Conservation (phyloP, 345 rosid species). For the Moricandia moricandioides region DNA sequence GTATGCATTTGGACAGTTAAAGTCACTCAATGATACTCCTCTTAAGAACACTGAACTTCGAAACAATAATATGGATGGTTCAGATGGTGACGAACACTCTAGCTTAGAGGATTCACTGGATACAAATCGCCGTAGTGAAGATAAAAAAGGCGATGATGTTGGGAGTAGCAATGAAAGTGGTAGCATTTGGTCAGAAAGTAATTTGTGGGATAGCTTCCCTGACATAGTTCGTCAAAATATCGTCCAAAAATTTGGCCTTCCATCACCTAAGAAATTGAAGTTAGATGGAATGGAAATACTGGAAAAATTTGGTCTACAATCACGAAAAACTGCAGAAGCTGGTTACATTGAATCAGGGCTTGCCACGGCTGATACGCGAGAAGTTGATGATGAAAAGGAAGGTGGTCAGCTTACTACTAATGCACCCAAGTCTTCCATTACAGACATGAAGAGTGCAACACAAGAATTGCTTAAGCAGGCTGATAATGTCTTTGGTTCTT, state of each 20-base stretch:
- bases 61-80: conserved; percentile 30
- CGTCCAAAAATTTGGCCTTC: conserved; percentile 66
- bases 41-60: conserved; percentile 38
- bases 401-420: conserved; percentile 36
- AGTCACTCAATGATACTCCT: conserved; percentile 61
- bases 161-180: conserved; percentile 31
- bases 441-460: conserved; percentile 74
- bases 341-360: conserved; percentile 84
- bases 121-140: conserved; percentile 23
- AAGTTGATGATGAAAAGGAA: conserved; percentile 41
- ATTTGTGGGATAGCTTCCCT: conserved; percentile 69
- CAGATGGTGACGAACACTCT: conserved; percentile 33
- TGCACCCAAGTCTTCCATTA: conserved; percentile 58
- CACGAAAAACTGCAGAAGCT: conserved; percentile 70
- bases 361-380: conserved; percentile 55
- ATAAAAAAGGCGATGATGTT: conserved; percentile 30
- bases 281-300: conserved; percentile 76
- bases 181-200: conserved; percentile 41
- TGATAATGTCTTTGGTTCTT: conserved; percentile 83
- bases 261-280: conserved; percentile 60
- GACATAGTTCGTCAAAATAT: conserved; percentile 59
- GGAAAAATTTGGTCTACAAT: conserved; percentile 66
- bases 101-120: conserved; percentile 31
- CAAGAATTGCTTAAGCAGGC: conserved; percentile 78
- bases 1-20: conserved; percentile 82